Percentiles rank a stretch among this genome's conserved stretches.
Evolutionary conservation across 768 basidiomycete genomes (phyloP).

Genomic region (Pisolithus marmoratus): DNA sequence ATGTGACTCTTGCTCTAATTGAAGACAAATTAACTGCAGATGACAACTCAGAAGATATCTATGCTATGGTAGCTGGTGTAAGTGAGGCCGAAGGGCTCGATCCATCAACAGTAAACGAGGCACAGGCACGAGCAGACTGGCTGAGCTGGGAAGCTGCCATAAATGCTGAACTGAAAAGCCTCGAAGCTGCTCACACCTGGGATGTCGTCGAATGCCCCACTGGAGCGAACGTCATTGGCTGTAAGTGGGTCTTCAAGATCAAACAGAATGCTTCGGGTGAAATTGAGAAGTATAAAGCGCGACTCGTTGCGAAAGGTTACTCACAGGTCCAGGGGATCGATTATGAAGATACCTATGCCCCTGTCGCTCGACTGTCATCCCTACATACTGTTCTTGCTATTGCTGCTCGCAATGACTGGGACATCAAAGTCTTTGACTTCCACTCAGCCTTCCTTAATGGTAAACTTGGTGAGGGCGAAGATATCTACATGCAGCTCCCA

Average conservation of each 20-base stretch:
- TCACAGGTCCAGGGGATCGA: neutral
- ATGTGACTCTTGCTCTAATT: too few species aligned
- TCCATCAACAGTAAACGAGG: neutral
- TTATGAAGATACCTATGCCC: neutral
- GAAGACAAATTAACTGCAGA: neutral
- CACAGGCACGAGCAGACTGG: slow-evolving; percentile 13
- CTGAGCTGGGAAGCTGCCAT: slow-evolving; percentile 11
- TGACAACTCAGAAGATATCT: neutral
- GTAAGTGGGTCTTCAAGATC: slow-evolving; percentile 33
- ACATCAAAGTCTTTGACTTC: too few species aligned
- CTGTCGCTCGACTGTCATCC: neutral
- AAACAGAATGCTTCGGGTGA: slow-evolving; percentile 15
- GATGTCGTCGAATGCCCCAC: slow-evolving; percentile 20
- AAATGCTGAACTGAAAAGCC: neutral
- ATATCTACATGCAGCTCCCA: neutral
- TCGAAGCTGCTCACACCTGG: slow-evolving; percentile 21
- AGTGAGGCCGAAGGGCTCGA: neutral
- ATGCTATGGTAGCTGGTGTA: neutral
- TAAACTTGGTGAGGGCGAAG: too few species aligned
- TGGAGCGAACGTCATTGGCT: slow-evolving; percentile 26
- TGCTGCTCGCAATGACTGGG: neutral
- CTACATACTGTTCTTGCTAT: neutral
- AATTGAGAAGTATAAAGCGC: slow-evolving; percentile 30
- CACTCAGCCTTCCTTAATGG: too few species aligned
- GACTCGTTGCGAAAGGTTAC: slow-evolving; percentile 34